phyloP scores from a whole-genome alignment of 495 filamentous ascomycete species.

The Pseudotulostoma volvatum region DNA sequence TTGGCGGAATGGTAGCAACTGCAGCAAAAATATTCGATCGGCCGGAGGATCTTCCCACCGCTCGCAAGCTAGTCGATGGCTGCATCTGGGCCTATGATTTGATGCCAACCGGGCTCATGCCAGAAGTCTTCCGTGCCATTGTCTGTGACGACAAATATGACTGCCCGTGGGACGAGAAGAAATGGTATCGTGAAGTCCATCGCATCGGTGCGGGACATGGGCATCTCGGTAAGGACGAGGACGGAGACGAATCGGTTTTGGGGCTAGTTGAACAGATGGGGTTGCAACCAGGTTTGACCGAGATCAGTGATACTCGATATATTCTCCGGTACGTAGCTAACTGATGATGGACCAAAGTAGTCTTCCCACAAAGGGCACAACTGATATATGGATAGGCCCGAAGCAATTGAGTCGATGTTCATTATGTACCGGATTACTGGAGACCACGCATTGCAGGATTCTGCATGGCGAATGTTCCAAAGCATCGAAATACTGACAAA shows the following conservation, averaged over 20 bases:
- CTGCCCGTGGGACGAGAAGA: conserved; percentile 39
- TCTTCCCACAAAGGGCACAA: neutral
- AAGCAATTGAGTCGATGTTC: conserved; percentile 60
- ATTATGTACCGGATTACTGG: conserved; percentile 63
- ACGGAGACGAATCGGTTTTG: conserved; percentile 19
- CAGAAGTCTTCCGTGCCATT: conserved; percentile 38
- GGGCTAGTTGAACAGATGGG: conserved; percentile 26
- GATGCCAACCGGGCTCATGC: conserved; percentile 44
- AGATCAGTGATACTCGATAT: conserved; percentile 44
- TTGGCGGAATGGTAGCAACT: conserved; percentile 44
- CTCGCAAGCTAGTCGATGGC: conserved; percentile 38
- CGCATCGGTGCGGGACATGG: neutral
- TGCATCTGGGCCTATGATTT: conserved; percentile 44
- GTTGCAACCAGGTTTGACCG: conserved; percentile 43
- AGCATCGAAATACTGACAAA: conserved; percentile 43
- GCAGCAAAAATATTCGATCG: conserved; percentile 43
- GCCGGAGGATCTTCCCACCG: conserved; percentile 35
- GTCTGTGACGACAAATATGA: conserved; percentile 28
- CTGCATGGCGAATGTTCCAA: conserved; percentile 64
- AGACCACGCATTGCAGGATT: conserved; percentile 43
- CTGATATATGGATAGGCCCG: too few species aligned
- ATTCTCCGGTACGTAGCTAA: conserved; percentile 40
- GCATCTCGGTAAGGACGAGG: conserved; percentile 7
- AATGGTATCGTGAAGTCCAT: conserved; percentile 30
- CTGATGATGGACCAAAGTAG: too few species aligned